Conservation (phyloP, 805 yeast genomes). For the Saccharomycopsis selenospora region DNA sequence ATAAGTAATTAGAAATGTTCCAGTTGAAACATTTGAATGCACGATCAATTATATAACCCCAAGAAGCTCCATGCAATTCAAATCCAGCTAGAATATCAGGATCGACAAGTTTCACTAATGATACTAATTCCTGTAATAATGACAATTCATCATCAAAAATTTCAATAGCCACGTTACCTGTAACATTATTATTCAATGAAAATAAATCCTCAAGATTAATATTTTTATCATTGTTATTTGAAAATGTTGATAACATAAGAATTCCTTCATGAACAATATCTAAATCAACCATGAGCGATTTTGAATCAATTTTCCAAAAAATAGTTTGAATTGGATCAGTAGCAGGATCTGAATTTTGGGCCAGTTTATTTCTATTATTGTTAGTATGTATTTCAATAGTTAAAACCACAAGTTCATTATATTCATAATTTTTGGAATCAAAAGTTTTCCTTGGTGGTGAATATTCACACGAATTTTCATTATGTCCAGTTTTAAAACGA, state of each 20-base stretch:
- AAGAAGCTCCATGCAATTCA: conserved; percentile 71
- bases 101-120: conserved; percentile 55
- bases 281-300: conserved; percentile 30
- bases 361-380: conserved; percentile 28
- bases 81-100: conserved; percentile 87
- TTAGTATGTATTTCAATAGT: conserved; percentile 62
- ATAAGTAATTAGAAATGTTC: conserved; percentile 51
- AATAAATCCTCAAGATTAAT: not conserved
- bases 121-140: conserved; percentile 49
- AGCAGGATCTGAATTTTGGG: conserved; percentile 55
- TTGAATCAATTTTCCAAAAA: conserved; percentile 55
- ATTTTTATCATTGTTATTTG: not conserved
- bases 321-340: conserved; percentile 52
- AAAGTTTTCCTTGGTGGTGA: not conserved
- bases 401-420: conserved; percentile 29
- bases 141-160: conserved; percentile 47
- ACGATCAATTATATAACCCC: conserved; percentile 86
- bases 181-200: conserved; percentile 5
- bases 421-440: conserved; percentile 8
- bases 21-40: conserved; percentile 37
- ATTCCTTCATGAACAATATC: conserved; percentile 35
- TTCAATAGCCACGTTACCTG: conserved; percentile 29
- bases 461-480: conserved; percentile 18
- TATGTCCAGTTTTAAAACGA: conserved; percentile 36
- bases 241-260: conserved; percentile 25